phyloP scores from a whole-genome alignment of 164 flowering plant genomes.

The Paratinospora sagittata region DNA sequence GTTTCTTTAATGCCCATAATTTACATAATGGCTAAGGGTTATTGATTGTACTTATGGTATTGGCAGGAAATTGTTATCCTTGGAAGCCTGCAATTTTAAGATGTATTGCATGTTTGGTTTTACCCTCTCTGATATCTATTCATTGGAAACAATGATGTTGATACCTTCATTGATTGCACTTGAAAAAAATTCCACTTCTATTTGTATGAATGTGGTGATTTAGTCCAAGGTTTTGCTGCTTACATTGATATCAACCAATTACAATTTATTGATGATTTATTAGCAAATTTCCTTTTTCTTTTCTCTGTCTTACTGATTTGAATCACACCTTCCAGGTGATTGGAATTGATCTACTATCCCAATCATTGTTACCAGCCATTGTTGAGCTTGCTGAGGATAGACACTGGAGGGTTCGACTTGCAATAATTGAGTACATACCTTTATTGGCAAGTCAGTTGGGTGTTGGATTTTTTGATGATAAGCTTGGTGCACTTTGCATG shows the following conservation, averaged over 20 bases:
- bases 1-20: background rate
- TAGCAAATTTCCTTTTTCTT: background rate
- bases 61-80: too few species aligned
- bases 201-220: background rate
- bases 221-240: too few species aligned
- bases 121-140: too few species aligned
- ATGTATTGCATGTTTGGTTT: too few species aligned
- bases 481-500: constrained; percentile 90
- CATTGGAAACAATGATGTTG: background rate
- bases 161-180: background rate
- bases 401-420: constrained; percentile 95
- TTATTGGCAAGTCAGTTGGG: constrained; percentile 93
- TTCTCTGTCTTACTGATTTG: background rate
- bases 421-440: constrained; percentile 93
- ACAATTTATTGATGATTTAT: background rate
- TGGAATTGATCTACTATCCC: constrained; percentile 92
- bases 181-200: background rate
- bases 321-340: constrained; percentile 56
- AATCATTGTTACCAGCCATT: constrained; percentile 85
- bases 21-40: background rate
- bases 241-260: too few species aligned
- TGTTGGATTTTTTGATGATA: constrained; percentile 90
- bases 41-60: too few species aligned
- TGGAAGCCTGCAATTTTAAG: background rate
- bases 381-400: constrained; percentile 99